These are phyloP conservation scores for Neurospora sp. DNA, from an alignment of 495 filamentous ascomycete species.

Conservation along the genomic window DNA sequence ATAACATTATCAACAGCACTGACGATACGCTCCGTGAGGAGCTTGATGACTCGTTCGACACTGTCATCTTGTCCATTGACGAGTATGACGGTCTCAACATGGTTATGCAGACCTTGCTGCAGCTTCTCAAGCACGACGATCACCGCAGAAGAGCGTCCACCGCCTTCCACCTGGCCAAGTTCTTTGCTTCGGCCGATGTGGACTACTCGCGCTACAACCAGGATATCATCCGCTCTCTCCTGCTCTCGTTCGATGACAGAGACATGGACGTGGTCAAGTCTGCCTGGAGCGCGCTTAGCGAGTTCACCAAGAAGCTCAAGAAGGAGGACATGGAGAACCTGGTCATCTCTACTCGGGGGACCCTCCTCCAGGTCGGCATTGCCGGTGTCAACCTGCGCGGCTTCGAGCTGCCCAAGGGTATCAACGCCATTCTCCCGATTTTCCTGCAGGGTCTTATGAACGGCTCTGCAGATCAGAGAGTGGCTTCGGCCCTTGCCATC, in stretches of 20 bases:
- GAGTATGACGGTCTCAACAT: constrained; percentile 93
- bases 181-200: constrained; percentile 70
- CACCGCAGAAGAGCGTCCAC: constrained; percentile 69
- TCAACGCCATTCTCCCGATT: constrained; percentile 92
- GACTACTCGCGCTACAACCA: constrained; percentile 93
- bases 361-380: constrained; percentile 78
- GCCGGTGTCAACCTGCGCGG: constrained; percentile 76
- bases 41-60: constrained; percentile 70
- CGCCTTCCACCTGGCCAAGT: constrained; percentile 73
- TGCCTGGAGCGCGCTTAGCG: constrained; percentile 81
- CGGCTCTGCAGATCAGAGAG: constrained; percentile 81
- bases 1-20: constrained; percentile 69
- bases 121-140: constrained; percentile 83
- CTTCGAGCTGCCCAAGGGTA: constrained; percentile 91
- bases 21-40: constrained; percentile 68
- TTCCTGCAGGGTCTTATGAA: constrained; percentile 98
- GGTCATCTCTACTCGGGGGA: constrained; percentile 75
- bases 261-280: constrained; percentile 83
- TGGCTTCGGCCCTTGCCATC: constrained; percentile 83
- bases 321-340: constrained; percentile 98
- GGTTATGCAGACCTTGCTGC: constrained; percentile 83
- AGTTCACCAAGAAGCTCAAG: constrained; percentile 75
- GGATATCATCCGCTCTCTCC: constrained; percentile 77
- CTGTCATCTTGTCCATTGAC: constrained; percentile 83
- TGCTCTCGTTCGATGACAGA: constrained; percentile 84